A percentile compares a stretch with the other conserved stretches of the same genome.
These are phyloP conservation scores for Scheffersomyces insectosa DNA, from an alignment of 1,139 yeast species.

Conservation along the genomic window DNA sequence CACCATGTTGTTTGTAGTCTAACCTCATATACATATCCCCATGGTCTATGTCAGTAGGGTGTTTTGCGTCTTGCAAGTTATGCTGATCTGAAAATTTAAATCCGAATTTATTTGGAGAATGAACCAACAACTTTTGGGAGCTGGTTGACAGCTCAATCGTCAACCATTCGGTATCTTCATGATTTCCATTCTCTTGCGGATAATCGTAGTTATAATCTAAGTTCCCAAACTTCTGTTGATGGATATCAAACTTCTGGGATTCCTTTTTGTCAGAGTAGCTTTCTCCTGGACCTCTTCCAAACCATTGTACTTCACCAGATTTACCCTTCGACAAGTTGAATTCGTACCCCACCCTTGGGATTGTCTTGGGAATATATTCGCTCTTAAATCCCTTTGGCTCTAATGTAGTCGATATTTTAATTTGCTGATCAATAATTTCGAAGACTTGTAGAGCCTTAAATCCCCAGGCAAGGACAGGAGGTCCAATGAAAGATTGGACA, in stretches of 20 bases:
- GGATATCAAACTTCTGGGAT: slow-evolving; percentile 24
- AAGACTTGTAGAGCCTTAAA: slow-evolving; percentile 11
- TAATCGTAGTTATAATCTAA: slow-evolving; percentile 27
- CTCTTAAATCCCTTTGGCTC: slow-evolving; percentile 6
- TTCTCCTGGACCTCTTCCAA: slow-evolving; percentile 36
- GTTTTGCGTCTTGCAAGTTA: slow-evolving; percentile 24
- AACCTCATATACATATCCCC: slow-evolving; percentile 21
- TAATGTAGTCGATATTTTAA: slow-evolving; percentile 7
- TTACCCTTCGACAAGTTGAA: slow-evolving; percentile 9
- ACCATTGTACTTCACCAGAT: slow-evolving; percentile 22
- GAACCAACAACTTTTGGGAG: slow-evolving; percentile 4
- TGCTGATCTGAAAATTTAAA: slow-evolving; percentile 21
- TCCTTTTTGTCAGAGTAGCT: slow-evolving; percentile 30
- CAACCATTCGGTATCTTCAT: slow-evolving; percentile 30
- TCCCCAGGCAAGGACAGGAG: slow-evolving; percentile 16
- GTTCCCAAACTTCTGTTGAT: slow-evolving; percentile 10
- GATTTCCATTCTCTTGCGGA: slow-evolving; percentile 39
- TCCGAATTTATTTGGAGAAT: slow-evolving; percentile 9
- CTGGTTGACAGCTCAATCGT: slow-evolving; percentile 1
- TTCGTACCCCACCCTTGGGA: slow-evolving; percentile 19
- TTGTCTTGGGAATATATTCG: slow-evolving; percentile 9
- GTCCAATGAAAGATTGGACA: slow-evolving; percentile 11
- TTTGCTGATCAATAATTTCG: slow-evolving; percentile 6
- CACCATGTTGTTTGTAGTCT: slow-evolving; percentile 33
- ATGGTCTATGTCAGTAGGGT: slow-evolving; percentile 24